These are phyloP conservation scores for Candida dajiaensis DNA, from an alignment of 805 yeast genomes.

Conservation along the genomic window DNA sequence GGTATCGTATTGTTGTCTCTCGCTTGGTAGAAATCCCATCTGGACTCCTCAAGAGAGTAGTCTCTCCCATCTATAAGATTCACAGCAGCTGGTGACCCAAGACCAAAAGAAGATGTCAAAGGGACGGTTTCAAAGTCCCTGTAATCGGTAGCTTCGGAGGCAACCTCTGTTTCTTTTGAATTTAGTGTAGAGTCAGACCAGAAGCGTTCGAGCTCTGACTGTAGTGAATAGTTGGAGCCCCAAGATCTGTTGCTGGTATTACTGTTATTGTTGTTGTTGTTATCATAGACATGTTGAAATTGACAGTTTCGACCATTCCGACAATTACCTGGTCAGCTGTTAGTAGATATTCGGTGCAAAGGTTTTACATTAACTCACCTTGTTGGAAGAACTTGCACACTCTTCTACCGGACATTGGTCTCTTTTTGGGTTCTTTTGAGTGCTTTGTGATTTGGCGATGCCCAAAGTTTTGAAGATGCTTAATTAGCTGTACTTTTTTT, in stretches of 20 bases:
- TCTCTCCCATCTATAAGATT: slow-evolving; percentile 49
- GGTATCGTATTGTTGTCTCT: slow-evolving; percentile 29
- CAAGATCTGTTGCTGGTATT: slow-evolving; percentile 1
- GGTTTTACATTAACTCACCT: slow-evolving; percentile 18
- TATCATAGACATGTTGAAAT: slow-evolving; percentile 34
- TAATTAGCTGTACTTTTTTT: too few relatives aligned
- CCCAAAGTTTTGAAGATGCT: too few relatives aligned
- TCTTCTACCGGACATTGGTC: slow-evolving; percentile 21
- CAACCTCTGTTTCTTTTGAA: slow-evolving; percentile 24
- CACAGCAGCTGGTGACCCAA: slow-evolving; percentile 40
- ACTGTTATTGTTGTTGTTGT: slow-evolving; percentile 6
- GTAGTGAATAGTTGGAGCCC: background rate
- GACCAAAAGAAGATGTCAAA: slow-evolving; percentile 37
- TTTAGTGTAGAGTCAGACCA: slow-evolving; percentile 19
- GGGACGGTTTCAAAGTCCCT: slow-evolving; percentile 26
- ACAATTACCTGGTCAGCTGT: slow-evolving; percentile 26
- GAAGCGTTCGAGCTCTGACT: slow-evolving; percentile 18
- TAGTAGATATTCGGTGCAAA: background rate
- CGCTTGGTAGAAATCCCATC: slow-evolving; percentile 42
- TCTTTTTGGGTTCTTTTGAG: background rate
- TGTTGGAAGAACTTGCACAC: slow-evolving; percentile 41
- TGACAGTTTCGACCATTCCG: slow-evolving; percentile 37
- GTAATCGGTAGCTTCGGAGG: slow-evolving; percentile 17
- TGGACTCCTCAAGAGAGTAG: slow-evolving; percentile 45
- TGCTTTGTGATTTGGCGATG: background rate